Percentiles rank a stretch among this genome's conserved stretches.
Conservation (phyloP, 768 basidiomycete genomes). For the Boletus sensibilis region DNA sequence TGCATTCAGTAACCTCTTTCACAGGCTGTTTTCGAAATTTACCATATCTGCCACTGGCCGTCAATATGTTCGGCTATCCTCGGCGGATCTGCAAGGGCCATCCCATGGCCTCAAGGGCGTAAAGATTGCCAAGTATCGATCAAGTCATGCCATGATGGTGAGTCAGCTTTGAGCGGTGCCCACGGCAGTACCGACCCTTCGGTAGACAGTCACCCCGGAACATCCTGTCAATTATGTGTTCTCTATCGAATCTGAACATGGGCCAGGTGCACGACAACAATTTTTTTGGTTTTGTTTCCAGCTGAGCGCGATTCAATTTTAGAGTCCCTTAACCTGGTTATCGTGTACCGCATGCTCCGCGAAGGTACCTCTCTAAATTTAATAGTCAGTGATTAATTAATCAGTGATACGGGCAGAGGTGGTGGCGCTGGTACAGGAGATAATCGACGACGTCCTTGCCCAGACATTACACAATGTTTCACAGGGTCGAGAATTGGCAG, state of each 20-base stretch:
- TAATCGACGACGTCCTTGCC: slow-evolving; percentile 43
- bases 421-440: slow-evolving; percentile 54
- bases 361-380: slow-evolving; percentile 55
- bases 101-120: slow-evolving; percentile 46
- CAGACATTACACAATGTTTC: slow-evolving; percentile 33
- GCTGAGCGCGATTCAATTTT: slow-evolving; percentile 43
- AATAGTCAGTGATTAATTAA: slow-evolving; percentile 3
- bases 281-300: slow-evolving; percentile 6
- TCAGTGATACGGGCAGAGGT: slow-evolving; percentile 50
- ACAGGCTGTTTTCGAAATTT: slow-evolving; percentile 86
- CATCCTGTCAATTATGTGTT: slow-evolving; percentile 82
- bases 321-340: slow-evolving; percentile 59
- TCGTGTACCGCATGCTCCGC: slow-evolving; percentile 76
- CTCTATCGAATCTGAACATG: slow-evolving; percentile 61
- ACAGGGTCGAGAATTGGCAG: slow-evolving; percentile 45
- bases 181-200: neutral
- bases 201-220: slow-evolving; percentile 72
- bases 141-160: slow-evolving; percentile 50
- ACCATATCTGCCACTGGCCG: slow-evolving; percentile 80
- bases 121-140: slow-evolving; percentile 49
- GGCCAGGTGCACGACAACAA: slow-evolving; percentile 47
- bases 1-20: slow-evolving; percentile 4
- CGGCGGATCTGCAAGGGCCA: slow-evolving; percentile 52
- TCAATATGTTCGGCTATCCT: slow-evolving; percentile 74
- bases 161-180: slow-evolving; percentile 20